These are phyloP conservation scores for Fusarium guadeloupense DNA, from an alignment of 2,329 filamentous ascomycete species.

Conservation along the genomic window DNA sequence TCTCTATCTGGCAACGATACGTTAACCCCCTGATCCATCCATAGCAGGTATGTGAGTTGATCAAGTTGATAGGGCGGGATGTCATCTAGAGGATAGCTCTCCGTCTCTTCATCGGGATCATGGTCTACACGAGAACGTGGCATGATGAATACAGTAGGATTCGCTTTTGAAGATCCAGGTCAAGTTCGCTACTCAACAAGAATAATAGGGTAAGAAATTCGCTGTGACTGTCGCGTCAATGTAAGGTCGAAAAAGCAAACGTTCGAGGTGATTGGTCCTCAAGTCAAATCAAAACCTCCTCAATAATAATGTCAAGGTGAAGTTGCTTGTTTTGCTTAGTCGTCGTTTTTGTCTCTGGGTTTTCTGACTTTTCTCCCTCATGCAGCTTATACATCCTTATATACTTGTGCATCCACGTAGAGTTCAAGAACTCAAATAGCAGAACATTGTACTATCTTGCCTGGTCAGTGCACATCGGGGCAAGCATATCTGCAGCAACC, in stretches of 20 bases:
- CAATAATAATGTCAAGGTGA: neutral
- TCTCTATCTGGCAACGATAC: slow-evolving; percentile 43
- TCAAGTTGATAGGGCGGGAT: slow-evolving; percentile 41
- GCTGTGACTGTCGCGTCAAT: neutral
- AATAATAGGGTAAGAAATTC: neutral
- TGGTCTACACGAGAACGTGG: neutral
- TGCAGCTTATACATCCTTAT: slow-evolving; percentile 12
- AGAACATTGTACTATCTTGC: neutral
- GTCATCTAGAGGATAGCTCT: slow-evolving; percentile 12
- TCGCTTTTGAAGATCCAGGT: neutral
- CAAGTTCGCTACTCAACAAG: slow-evolving; percentile 6
- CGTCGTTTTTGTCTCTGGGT: neutral
- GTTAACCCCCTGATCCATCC: slow-evolving; percentile 44
- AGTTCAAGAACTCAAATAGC: neutral
- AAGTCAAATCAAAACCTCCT: neutral
- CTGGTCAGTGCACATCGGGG: neutral
- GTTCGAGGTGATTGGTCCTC: neutral
- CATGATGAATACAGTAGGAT: slow-evolving; percentile 13
- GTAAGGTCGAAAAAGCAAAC: neutral
- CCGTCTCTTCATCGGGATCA: neutral
- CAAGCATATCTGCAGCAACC: slow-evolving; percentile 12
- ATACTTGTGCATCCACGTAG: slow-evolving; percentile 4
- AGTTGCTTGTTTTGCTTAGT: neutral
- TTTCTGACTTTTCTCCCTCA: neutral
- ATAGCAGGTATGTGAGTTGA: slow-evolving; percentile 50